Base-by-base conservation (phyloP, 371 early-diverging fungal genomes). In the Capillidium heterosporum region DNA sequence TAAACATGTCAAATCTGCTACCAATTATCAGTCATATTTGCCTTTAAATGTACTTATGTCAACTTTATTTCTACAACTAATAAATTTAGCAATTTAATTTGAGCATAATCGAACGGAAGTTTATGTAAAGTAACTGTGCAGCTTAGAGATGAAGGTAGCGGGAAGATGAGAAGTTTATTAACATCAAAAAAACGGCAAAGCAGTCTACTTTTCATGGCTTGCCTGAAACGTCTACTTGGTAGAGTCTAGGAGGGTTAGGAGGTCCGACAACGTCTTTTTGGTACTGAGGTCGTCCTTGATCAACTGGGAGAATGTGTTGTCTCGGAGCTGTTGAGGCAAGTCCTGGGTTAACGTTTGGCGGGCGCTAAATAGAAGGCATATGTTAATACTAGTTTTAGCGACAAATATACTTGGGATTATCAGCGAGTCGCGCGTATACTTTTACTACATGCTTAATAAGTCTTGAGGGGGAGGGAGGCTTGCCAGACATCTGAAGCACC, bases 391-490 rank as follows among this genome's bases (percentile, higher is more conserved):
- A 23, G 19, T 19, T n/a, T n/a, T n/a, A n/a, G n/a, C n/a, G n/a
- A n/a, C n/a, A n/a, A 0, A 23, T n/a, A 60, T 72, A 81, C 81
- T 78, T 67, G 51, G 88, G 85, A 64, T 96, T 91, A 60, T 96
- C 97, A 1, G 85, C 82, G 58, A 99, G 75, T 53, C 96, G 77
- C 57, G 94, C 67, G 65, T 97, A 97, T 59, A 96, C 95, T 50
- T 91, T 79, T 57, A 98, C 80, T 27, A 98, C 89, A 63, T 89
- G 91, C 69, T 97, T 97, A 54, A 98, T 67, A 44, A 99, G 67
- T 44, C 91, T 75, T n/a, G n/a, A n/a, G n/a, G n/a, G n/a, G 41
- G 84, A 76, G 15, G 89, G 86, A 51, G 85, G 88, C 31, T 82
- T 80, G 21, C 87, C 85, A 17, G 91, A 85, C 44, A 91, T 73